Evolutionary conservation across 1,284 basidiomycete genomes (phyloP).

Genomic region (Kalmanozyma brasiliensis): DNA sequence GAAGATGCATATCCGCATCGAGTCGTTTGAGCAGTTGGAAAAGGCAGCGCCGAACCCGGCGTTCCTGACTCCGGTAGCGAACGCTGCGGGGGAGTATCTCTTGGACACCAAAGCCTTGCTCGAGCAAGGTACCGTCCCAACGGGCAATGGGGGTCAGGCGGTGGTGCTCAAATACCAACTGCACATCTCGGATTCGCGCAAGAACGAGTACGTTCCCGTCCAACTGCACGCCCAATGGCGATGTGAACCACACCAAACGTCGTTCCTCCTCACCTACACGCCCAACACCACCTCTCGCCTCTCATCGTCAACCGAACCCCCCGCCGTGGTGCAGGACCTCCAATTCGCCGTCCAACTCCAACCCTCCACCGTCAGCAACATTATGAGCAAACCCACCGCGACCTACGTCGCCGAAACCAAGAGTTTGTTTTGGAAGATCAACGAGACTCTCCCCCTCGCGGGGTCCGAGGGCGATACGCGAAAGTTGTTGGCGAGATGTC

Average conservation of each 20-base stretch:
- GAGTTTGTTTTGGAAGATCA: slow-evolving; percentile 69
- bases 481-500: slow-evolving; percentile 71
- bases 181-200: slow-evolving; percentile 67
- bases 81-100: slow-evolving; percentile 69
- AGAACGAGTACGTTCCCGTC: slow-evolving; percentile 68
- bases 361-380: slow-evolving; percentile 68
- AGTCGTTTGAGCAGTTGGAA: slow-evolving; percentile 70
- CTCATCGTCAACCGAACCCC: neutral
- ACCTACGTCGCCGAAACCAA: slow-evolving; percentile 68
- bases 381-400: slow-evolving; percentile 72
- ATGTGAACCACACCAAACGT: slow-evolving; percentile 70
- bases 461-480: slow-evolving; percentile 23
- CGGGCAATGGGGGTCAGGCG: slow-evolving; percentile 51
- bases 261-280: slow-evolving; percentile 71
- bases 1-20: slow-evolving; percentile 69
- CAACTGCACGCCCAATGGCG: slow-evolving; percentile 71
- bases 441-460: slow-evolving; percentile 53
- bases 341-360: slow-evolving; percentile 68
- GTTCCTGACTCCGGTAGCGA: slow-evolving; percentile 69
- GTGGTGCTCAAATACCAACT: slow-evolving; percentile 72
- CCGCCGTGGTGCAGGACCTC: slow-evolving; percentile 59
- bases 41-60: slow-evolving; percentile 72
- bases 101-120: slow-evolving; percentile 69
- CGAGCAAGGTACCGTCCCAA: slow-evolving; percentile 33
- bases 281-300: slow-evolving; percentile 52